A percentile compares a stretch with the other conserved stretches of the same genome.
These are phyloP conservation scores for Pascua guehoae DNA, from an alignment of 1,284 basidiomycete genomes.

Conservation along the genomic window DNA sequence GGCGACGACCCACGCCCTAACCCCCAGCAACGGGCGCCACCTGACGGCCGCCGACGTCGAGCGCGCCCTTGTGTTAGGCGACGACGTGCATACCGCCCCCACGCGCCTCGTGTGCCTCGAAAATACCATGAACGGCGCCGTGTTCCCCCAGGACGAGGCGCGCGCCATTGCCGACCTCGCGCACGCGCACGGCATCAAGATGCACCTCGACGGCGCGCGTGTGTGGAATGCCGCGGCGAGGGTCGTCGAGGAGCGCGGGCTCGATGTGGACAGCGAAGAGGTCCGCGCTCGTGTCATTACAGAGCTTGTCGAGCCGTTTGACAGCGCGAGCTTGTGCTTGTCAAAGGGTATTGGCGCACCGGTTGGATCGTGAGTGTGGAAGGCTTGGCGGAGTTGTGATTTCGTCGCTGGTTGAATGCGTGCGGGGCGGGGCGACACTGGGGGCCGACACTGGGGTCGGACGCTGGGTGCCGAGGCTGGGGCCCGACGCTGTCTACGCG, in stretches of 20 bases:
- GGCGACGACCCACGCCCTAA: constrained; percentile 59
- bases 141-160: constrained; percentile 87
- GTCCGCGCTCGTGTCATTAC: constrained; percentile 52
- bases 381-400: too few species aligned
- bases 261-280: constrained; percentile 49
- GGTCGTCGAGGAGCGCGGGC: constrained; percentile 61
- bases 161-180: constrained; percentile 77
- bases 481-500: too few species aligned
- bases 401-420: not conserved
- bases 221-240: constrained; percentile 84
- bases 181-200: constrained; percentile 62
- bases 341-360: constrained; percentile 95
- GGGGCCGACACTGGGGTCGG: too few species aligned
- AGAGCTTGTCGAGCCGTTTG: constrained; percentile 85
- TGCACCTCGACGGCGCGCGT: constrained; percentile 89
- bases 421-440: too few species aligned
- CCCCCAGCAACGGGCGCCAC: constrained; percentile 54
- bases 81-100: constrained; percentile 73
- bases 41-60: constrained; percentile 75
- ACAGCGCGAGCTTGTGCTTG: constrained; percentile 87
- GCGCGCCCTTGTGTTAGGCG: constrained; percentile 63
- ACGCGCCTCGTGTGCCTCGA: constrained; percentile 79
- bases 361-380: constrained; percentile 62
- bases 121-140: constrained; percentile 88
- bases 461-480: too few species aligned